Conservation (phyloP, 768 basidiomycete species). For the Xanthoconium purpureum region DNA sequence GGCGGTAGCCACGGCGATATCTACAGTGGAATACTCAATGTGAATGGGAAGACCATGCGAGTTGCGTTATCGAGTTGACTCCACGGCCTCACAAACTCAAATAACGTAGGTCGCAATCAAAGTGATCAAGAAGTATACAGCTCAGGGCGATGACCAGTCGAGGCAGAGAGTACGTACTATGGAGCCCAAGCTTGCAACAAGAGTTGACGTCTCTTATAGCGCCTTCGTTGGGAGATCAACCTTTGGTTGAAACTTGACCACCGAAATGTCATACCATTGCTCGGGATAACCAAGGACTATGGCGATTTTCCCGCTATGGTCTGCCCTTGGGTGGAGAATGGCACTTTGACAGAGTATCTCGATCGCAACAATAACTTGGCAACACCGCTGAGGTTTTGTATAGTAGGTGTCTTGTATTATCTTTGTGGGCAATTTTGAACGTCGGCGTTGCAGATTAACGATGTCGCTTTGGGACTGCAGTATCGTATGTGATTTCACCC, state of each 20-base stretch:
- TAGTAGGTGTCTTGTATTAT: conserved; percentile 9
- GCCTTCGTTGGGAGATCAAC: conserved; percentile 28
- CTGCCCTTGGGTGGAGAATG: conserved; percentile 34
- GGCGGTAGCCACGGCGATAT: conserved; percentile 23
- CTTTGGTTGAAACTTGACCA: conserved; percentile 32
- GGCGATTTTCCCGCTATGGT: conserved; percentile 34
- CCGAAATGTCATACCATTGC: conserved; percentile 30
- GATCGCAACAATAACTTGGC: conserved; percentile 14
- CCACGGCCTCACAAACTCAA: not conserved
- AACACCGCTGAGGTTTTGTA: conserved; percentile 5
- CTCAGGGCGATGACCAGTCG: conserved; percentile 11
- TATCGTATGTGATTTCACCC: conserved; percentile 15
- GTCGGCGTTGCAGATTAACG: conserved; percentile 16
- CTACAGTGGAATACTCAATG: conserved; percentile 14
- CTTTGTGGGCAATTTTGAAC: not conserved
- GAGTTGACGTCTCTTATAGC: conserved; percentile 3
- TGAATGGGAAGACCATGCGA: conserved; percentile 11
- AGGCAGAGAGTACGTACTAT: conserved; percentile 13
- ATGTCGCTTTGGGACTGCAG: conserved; percentile 27
- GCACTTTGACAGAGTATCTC: conserved; percentile 25
- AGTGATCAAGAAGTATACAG: conserved; percentile 22
- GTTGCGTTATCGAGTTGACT: not conserved
- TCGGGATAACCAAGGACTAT: conserved; percentile 25
- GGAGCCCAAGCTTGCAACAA: not conserved
- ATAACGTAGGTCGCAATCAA: conserved; percentile 23